These are phyloP conservation scores for Inga oerstediana DNA, from an alignment of 306 rosid genomes.

Conservation along the genomic window DNA sequence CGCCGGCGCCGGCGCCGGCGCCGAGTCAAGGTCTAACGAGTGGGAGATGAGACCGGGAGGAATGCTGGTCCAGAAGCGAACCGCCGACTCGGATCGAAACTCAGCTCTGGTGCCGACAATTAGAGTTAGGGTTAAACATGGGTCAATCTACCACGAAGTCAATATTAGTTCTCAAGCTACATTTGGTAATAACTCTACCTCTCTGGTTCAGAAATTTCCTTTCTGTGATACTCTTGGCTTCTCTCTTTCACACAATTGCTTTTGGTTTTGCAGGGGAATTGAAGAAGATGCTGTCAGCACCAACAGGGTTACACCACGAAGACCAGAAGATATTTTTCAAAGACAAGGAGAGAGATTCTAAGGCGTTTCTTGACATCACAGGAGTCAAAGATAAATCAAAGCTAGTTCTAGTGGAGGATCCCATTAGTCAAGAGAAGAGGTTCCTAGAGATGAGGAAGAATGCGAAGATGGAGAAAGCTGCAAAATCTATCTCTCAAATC, in stretches of 20 bases:
- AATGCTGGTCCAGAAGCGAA: slow-evolving; percentile 86
- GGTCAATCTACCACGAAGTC: slow-evolving; percentile 74
- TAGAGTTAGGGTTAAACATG: slow-evolving; percentile 74
- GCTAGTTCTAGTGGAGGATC: slow-evolving; percentile 73
- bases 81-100: slow-evolving; percentile 56
- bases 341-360: slow-evolving; percentile 89
- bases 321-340: slow-evolving; percentile 85
- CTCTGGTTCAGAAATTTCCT: background rate
- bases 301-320: slow-evolving; percentile 85
- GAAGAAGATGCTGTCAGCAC: slow-evolving; percentile 82
- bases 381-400: slow-evolving; percentile 91
- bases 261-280: slow-evolving; percentile 60
- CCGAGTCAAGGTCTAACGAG: slow-evolving; percentile 51
- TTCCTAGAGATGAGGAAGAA: slow-evolving; percentile 74
- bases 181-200: slow-evolving; percentile 53
- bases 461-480: slow-evolving; percentile 76
- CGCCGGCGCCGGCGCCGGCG: slow-evolving; percentile 31
- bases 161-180: slow-evolving; percentile 78
- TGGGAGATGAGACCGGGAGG: slow-evolving; percentile 97
- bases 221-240: background rate
- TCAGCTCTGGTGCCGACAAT: slow-evolving; percentile 65
- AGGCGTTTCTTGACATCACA: slow-evolving; percentile 70
- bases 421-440: slow-evolving; percentile 81
- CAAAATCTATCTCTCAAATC: slow-evolving; percentile 75
- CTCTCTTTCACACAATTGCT: background rate